phyloP scores from a whole-genome alignment of 225 moss, liverwort and hornwort genomes.

The Ulota crispa region DNA sequence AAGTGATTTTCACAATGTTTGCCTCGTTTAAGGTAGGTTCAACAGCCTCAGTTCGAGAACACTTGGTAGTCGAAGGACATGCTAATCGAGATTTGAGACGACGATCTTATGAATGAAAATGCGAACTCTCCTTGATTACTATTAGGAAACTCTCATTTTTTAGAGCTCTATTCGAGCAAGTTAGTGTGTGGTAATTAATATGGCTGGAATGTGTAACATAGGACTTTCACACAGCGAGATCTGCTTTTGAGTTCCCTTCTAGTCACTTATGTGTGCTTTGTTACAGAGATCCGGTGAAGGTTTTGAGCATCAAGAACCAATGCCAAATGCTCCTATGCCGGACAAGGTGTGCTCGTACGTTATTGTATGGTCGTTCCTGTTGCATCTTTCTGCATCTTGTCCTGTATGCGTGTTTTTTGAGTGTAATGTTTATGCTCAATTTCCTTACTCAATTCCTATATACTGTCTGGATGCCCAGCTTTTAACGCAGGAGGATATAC shows the following conservation, averaged over 20 bases:
- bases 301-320: constrained; percentile 55
- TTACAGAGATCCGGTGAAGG: constrained; percentile 50
- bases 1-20: constrained; percentile 47
- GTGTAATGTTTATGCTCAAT: constrained; percentile 4
- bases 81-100: background rate
- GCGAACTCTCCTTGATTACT: background rate
- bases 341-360: constrained; percentile 38
- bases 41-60: background rate
- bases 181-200: background rate
- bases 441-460: background rate
- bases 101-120: background rate
- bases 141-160: background rate
- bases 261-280: constrained; percentile 6
- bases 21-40: constrained; percentile 56
- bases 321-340: constrained; percentile 49
- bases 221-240: background rate
- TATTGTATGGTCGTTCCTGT: constrained; percentile 4
- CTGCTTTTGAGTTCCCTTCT: background rate
- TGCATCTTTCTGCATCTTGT: constrained; percentile 11
- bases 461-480: constrained; percentile 42
- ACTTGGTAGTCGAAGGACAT: background rate
- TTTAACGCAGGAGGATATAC: constrained; percentile 41
- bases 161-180: constrained; percentile 3
- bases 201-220: background rate
- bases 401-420: background rate